Evolutionary conservation across 306 rosid species (phyloP).

Genomic region (Prunus salicina): DNA sequence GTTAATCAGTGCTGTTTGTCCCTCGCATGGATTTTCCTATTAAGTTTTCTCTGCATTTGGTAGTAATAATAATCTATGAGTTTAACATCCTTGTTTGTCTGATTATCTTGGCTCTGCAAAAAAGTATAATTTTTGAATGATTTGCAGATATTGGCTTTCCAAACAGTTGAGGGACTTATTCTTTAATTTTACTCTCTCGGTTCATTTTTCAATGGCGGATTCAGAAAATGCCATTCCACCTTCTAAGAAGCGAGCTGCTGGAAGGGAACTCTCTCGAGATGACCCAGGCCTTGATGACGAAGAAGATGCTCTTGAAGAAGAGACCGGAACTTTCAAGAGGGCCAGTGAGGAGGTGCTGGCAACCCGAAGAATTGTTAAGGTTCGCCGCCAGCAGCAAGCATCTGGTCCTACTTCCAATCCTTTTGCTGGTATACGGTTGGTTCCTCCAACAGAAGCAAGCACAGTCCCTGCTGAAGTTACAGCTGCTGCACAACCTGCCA

Average conservation of each 20-base stretch:
- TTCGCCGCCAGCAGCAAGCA: constrained; percentile 58
- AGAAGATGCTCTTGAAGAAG: constrained; percentile 59
- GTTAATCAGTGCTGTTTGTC: neutral
- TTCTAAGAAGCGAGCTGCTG: constrained; percentile 93
- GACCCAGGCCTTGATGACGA: constrained; percentile 81
- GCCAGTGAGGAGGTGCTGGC: constrained; percentile 93
- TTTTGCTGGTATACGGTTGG: constrained; percentile 71
- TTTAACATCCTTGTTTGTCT: neutral
- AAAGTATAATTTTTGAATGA: constrained; percentile 5
- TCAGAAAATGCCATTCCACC: constrained; percentile 60
- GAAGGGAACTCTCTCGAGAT: constrained; percentile 79
- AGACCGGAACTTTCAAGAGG: constrained; percentile 81
- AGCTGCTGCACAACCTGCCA: constrained; percentile 28
- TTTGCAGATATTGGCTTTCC: constrained; percentile 37
- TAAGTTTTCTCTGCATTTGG: neutral
- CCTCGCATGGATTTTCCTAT: neutral
- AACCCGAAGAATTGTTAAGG: constrained; percentile 76
- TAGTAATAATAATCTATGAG: neutral
- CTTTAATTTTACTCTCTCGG: constrained; percentile 10
- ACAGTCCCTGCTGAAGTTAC: constrained; percentile 39
- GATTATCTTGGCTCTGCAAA: constrained; percentile 1
- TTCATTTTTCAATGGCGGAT: constrained; percentile 63
- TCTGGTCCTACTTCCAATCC: constrained; percentile 74
- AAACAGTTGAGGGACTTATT: neutral
- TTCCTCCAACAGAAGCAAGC: constrained; percentile 43